These are phyloP conservation scores for Plasmodium reichenowi DNA, from an alignment of 169 alveolate genomes.

Conservation along the genomic window DNA sequence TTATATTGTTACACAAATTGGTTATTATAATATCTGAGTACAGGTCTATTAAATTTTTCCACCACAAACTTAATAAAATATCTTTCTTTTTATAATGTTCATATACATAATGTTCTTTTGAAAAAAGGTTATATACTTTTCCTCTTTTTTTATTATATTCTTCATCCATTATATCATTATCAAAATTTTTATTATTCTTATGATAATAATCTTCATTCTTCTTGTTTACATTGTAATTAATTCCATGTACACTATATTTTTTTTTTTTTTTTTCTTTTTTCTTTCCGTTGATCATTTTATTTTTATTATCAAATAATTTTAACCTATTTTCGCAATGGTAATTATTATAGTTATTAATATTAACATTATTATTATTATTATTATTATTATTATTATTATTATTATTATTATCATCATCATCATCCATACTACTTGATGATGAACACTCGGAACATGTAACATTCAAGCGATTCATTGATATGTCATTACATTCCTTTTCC, in stretches of 20 bases:
- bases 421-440: not conserved
- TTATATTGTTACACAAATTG: constrained; percentile 35
- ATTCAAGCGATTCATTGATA: not conserved
- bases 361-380: too few relatives aligned
- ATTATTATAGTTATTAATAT: not conserved
- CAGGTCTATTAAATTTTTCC: constrained; percentile 55
- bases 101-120: constrained; percentile 33
- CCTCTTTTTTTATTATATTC: not conserved
- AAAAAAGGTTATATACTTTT: constrained; percentile 1
- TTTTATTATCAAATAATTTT: too few relatives aligned
- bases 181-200: not conserved
- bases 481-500: not conserved
- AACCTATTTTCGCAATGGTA: not conserved
- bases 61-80: constrained; percentile 38
- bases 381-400: too few relatives aligned
- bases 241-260: not conserved
- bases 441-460: not conserved
- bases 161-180: not conserved
- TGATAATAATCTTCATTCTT: not conserved
- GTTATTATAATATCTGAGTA: constrained; percentile 68
- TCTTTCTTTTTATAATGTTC: constrained; percentile 51
- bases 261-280: too few relatives aligned
- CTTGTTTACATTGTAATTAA: not conserved
- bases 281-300: too few relatives aligned
- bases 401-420: too few relatives aligned